Percentiles rank a stretch among this genome's conserved stretches.
phyloP scores from a whole-genome alignment of 2,329 filamentous ascomycete genomes.

The Beauveria brongniartii region DNA sequence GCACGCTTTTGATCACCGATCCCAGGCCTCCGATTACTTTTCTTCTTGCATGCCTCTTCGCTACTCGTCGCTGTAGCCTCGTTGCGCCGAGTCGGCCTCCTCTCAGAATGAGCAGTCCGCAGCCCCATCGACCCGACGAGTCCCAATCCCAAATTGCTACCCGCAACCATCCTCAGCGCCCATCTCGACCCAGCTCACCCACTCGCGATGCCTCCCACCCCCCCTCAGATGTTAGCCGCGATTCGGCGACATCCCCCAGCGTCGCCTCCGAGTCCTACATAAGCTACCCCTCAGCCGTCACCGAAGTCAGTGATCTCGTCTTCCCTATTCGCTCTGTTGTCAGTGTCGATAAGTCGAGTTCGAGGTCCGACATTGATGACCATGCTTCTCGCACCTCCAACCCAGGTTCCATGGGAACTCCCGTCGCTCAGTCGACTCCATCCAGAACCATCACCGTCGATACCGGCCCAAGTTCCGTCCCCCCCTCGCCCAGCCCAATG shows the following conservation, averaged over 20 bases:
- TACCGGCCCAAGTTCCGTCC: slow-evolving; percentile 14
- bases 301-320: slow-evolving; percentile 51
- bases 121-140: background rate
- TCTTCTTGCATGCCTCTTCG: background rate
- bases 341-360: slow-evolving; percentile 52
- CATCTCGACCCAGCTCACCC: background rate
- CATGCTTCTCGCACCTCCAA: slow-evolving; percentile 28
- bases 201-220: background rate
- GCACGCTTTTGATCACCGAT: background rate
- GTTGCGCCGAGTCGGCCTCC: background rate
- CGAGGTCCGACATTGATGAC: slow-evolving; percentile 32
- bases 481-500: background rate
- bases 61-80: slow-evolving; percentile 2
- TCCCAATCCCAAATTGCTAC: background rate
- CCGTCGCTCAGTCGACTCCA: slow-evolving; percentile 23
- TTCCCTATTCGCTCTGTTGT: slow-evolving; percentile 79
- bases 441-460: slow-evolving; percentile 19
- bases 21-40: background rate
- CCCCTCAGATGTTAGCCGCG: background rate
- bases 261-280: slow-evolving; percentile 6
- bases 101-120: slow-evolving; percentile 6
- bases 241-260: background rate
- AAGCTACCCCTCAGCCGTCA: slow-evolving; percentile 22
- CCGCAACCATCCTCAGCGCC: background rate
- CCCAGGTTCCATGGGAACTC: slow-evolving; percentile 24